Conservation (phyloP, 1,284 basidiomycete genomes). For the Tranzscheliella williamsii region DNA sequence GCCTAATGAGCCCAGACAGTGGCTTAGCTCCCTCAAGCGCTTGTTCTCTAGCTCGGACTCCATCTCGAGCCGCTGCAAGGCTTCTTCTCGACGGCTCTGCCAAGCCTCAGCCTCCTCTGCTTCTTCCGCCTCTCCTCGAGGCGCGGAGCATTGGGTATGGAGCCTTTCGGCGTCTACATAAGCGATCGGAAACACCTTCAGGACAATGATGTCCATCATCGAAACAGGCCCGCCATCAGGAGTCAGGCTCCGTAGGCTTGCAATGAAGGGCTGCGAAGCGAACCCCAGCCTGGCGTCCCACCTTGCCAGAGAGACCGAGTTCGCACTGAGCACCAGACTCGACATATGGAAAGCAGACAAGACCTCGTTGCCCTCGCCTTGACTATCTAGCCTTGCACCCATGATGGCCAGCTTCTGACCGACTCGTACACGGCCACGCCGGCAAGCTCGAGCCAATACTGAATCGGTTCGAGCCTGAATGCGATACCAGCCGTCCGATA, state of each 20-base stretch:
- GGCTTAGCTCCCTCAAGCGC: slow-evolving; percentile 24
- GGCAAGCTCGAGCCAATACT: slow-evolving; percentile 73
- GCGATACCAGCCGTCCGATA: slow-evolving; percentile 96
- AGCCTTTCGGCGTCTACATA: slow-evolving; percentile 56
- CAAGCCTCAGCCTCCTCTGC: slow-evolving; percentile 68
- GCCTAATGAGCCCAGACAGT: slow-evolving; percentile 12
- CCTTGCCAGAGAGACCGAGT: slow-evolving; percentile 78
- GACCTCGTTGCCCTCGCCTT: slow-evolving; percentile 74
- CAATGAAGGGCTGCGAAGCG: slow-evolving; percentile 68
- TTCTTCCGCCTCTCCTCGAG: slow-evolving; percentile 67
- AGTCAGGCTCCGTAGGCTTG: slow-evolving; percentile 77
- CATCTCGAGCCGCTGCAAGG: slow-evolving; percentile 15
- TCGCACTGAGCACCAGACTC: slow-evolving; percentile 74
- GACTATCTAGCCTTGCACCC: slow-evolving; percentile 67
- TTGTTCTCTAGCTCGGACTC: slow-evolving; percentile 10
- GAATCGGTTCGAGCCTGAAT: slow-evolving; percentile 76
- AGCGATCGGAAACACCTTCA: slow-evolving; percentile 66
- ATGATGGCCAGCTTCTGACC: slow-evolving; percentile 82
- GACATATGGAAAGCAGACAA: slow-evolving; percentile 75
- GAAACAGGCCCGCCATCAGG: slow-evolving; percentile 79
- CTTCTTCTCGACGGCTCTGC: slow-evolving; percentile 64
- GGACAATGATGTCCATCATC: slow-evolving; percentile 75
- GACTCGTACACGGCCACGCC: slow-evolving; percentile 70
- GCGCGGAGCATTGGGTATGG: slow-evolving; percentile 53
- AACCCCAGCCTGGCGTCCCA: slow-evolving; percentile 90